phyloP scores from a whole-genome alignment of 768 basidiomycete species.

The Neoboletus subvelutipes region DNA sequence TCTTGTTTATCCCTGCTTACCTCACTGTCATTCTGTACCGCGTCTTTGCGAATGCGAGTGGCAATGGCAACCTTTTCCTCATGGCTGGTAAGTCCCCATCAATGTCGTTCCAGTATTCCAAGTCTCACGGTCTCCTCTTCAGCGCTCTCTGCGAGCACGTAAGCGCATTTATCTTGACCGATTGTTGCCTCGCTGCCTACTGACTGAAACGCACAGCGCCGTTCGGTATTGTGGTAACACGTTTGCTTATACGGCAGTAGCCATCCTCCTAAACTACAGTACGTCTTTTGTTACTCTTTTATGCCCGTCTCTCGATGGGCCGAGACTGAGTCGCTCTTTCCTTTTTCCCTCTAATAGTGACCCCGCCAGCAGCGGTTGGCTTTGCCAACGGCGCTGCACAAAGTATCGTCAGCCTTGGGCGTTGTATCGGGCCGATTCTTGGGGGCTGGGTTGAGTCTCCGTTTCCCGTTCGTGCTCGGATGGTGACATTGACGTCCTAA shows the following conservation, averaged over 20 bases:
- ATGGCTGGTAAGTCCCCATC: constrained; percentile 64
- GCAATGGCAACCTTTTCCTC: constrained; percentile 72
- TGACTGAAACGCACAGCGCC: constrained; percentile 49
- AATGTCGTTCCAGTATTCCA: not conserved
- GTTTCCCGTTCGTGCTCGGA: not conserved
- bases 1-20: constrained; percentile 89
- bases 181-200: not conserved
- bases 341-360: constrained; percentile 53
- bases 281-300: constrained; percentile 20
- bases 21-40: constrained; percentile 75
- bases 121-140: constrained; percentile 8
- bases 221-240: constrained; percentile 85
- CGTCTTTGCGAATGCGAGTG: constrained; percentile 62
- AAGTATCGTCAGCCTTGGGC: constrained; percentile 89
- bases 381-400: constrained; percentile 96
- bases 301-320: not conserved
- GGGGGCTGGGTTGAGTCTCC: constrained; percentile 65
- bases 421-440: constrained; percentile 85
- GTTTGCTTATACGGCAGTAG: constrained; percentile 88
- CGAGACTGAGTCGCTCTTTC: not conserved
- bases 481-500: constrained; percentile 1
- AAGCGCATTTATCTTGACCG: constrained; percentile 29
- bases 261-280: constrained; percentile 88
- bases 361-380: constrained; percentile 84
- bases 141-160: constrained; percentile 84